Evolutionary conservation across 2,329 filamentous ascomycete species (phyloP), one percentile per base, ranked within the genome.

Genomic region (Teratosphaeria viscida): DNA sequence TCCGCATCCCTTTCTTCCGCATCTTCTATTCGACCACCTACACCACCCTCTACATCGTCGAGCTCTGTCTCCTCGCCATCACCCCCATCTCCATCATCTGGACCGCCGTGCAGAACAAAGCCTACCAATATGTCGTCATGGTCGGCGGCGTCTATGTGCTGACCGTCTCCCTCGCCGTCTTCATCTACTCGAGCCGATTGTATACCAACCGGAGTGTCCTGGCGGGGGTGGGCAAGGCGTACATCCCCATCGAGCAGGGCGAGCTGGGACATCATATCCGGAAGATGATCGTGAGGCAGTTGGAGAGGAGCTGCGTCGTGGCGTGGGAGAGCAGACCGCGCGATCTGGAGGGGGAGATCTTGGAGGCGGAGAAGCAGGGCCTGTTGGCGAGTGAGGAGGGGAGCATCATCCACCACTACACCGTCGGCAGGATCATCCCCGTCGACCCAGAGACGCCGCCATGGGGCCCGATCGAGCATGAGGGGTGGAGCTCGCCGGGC

Each of bases 381-480:
- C 56, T 68, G 27, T 54, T 71, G 10, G 62, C 66, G 11, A 57
- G 56, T 11, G 65, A 69, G 23, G 59, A 60, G 4, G 58, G 52
- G 11, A 62, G 59, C 14, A 39, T 62, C 5, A 59, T 52, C n/a
- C 62, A 67, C 35, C 65, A 66, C 26, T 70, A 67, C 54, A 64
- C 64, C 1, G 63, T 70, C n/a, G 70, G 70, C 10, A 67, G 66
- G 2, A 62, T 68, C 43, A 73, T 79, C 10, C 67, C 70, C 8
- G 67, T 80, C 64, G 70, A 76, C 68, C 57, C 72, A 59, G 59
- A 63, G 71, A 78, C 67, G 52, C 82, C 87, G 29, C 83, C 77
- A 64, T 97, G 92, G 92, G 90, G 89, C 26, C 77, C 84, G n/a
- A 85, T 97, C 57, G 84, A 89, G 61, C 94, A 99, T 71, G 79